Evolutionary conservation across 768 basidiomycete species (phyloP), one percentile per base, ranked within the genome.

Genomic region (Favolaschia claudopus): DNA sequence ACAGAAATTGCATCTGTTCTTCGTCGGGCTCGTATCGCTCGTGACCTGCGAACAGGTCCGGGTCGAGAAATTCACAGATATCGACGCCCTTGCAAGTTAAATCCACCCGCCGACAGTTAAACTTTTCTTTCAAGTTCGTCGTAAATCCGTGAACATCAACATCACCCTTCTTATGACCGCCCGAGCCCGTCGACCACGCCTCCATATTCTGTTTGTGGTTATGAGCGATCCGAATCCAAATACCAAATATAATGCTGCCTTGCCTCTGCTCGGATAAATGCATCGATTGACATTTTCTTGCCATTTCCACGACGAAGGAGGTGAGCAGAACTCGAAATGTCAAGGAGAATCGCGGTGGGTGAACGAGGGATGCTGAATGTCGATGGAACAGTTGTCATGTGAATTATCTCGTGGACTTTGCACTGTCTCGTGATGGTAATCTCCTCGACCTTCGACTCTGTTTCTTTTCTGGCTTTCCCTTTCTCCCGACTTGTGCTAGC

Each of bases 21-120:
- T 37, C 17, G 22, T 60, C 59, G 5, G 15, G 19, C 38, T 60
- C 59, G 27, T 22, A 55, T 1, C 59, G 51, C 27, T 54, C 25
- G 27, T 52, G 55, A 0, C 28, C 52, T 5, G 28, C 52, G 17
- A 60, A 55, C 2, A 60, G 19, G 0, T 31, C 25, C 7, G 46
- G 45, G 15, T 54, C 59, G 15, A 55, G 31, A 8, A 37, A 37
- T 24, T 55, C 46, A 29, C 59, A 60, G 13, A 46, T 47, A 1
- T 43, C 17, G 12, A 60, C 39, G 1, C 59, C 59, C 17, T 55
- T 55, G 40, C 59, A 60, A 3, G 19, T 4, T 5, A 38, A 17
- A 17, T 47, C 15, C 4, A 19, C 15, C 13, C 46, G 59, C 5
- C 52, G 51, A 20, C 52, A 48, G 4, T 2, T 14, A 6, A 60